Evolutionary conservation across 108 stramenopile species (phyloP), one percentile per base, ranked within the genome.

Genomic region (Craspedostauros australis): DNA sequence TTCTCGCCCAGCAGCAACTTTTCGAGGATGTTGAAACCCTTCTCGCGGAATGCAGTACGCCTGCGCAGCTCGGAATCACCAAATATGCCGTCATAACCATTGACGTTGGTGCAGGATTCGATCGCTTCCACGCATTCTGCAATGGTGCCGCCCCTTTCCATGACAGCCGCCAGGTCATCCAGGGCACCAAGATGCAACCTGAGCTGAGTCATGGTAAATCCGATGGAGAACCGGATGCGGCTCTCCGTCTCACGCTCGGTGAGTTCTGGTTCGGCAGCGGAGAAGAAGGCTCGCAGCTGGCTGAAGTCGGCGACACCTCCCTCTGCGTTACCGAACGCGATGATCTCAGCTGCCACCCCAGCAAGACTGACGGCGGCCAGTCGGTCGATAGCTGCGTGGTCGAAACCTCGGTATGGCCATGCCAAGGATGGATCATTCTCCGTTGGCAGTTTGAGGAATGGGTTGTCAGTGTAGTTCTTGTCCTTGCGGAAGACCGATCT

Each of bases 401-500:
- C 79, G 36, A 91, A 87, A 6, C 86, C 86, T 23, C 81, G 73
- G 46, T 60, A 91, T 9, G 90, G 90, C 90, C 90, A 91, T 1
- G 79, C 66, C 0, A 74, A 50, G n/a, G 60, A 46, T 1, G 85
- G 83, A 16, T 91, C 77, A 60, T 76, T 61, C 54, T 52, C 38
- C 2, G 65, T 45, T 19, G 85, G 49, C 15, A 87, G 44, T 37
- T 66, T 74, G 34, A 79, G 68, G 32, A 78, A 73, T 5, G 70
- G 64, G 39, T 70, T 52, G 16, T 76, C 62, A 14, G 64, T 61
- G 32, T 73, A 56, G 20, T 68, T 63, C 21, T 78, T 74, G 6
- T 39, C 46, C 30, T 86, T 66, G 26, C 83, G 73, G 61, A 87
- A 83, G 4, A 87, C 86, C 25, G 84, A 86, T 54, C 73, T 58